Conservation (phyloP, 306 rosid species). For the Abrus pulchellus region DNA sequence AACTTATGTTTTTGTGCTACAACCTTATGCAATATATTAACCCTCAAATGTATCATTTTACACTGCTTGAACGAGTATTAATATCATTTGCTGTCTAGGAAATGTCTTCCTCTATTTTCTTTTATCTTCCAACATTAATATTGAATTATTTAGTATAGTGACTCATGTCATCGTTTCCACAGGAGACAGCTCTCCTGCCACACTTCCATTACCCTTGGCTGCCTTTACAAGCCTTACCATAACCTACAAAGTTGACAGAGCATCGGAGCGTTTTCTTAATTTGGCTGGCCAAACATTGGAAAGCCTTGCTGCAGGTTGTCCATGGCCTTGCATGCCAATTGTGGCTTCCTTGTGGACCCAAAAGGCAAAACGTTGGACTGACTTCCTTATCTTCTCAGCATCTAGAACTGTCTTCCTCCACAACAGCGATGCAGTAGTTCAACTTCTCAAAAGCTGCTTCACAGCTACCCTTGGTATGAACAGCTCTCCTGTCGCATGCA, state of each 20-base stretch:
- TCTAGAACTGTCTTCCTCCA: constrained; percentile 96
- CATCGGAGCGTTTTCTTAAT: constrained; percentile 84
- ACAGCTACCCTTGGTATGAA: constrained; percentile 86
- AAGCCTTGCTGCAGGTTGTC: constrained; percentile 93
- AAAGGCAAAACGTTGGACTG: constrained; percentile 95
- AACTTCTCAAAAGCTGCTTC: constrained; percentile 94
- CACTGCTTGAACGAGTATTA: constrained; percentile 23
- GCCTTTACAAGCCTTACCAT: constrained; percentile 97
- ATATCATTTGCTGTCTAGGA: constrained; percentile 13
- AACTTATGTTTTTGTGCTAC: neutral
- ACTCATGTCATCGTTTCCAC: constrained; percentile 43
- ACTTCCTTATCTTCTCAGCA: constrained; percentile 89
- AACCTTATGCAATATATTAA: neutral
- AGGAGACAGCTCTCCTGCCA: constrained; percentile 92
- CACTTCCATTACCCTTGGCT: constrained; percentile 96
- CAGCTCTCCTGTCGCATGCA: constrained; percentile 65
- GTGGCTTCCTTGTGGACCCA: constrained; percentile 99
- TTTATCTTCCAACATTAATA: constrained; percentile 38
- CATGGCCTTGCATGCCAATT: constrained; percentile 99
- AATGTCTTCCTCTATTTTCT: constrained; percentile 28
- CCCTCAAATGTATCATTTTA: constrained; percentile 22
- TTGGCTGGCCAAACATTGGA: constrained; percentile 95
- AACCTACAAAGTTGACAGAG: constrained; percentile 90
- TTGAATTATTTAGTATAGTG: constrained; percentile 28
- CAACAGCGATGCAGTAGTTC: constrained; percentile 76